Evolutionary conservation across 805 yeast genomes (phyloP).

Genomic region (Candida tibetensis): DNA sequence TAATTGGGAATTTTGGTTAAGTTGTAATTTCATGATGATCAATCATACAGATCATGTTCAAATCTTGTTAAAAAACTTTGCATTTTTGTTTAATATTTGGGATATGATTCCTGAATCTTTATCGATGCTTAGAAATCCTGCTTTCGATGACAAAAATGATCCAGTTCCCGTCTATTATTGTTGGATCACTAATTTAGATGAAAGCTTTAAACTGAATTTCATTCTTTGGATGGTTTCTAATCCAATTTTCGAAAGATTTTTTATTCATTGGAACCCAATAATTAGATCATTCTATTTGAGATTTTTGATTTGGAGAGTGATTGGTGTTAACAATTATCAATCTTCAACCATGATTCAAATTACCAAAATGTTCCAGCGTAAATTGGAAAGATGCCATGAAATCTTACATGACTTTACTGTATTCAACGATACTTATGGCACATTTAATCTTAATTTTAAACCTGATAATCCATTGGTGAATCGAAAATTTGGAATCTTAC

Average conservation of each 20-base stretch:
- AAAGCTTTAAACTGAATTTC: constrained; percentile 48
- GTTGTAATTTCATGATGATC: constrained; percentile 57
- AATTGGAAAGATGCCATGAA: constrained; percentile 27
- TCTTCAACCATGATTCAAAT: constrained; percentile 30
- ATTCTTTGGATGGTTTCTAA: constrained; percentile 53
- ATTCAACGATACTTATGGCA: constrained; percentile 16
- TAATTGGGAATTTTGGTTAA: constrained; percentile 79
- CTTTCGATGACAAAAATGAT: constrained; percentile 5
- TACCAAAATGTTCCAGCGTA: constrained; percentile 28
- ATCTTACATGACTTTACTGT: constrained; percentile 26
- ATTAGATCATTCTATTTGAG: constrained; percentile 68
- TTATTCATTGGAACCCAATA: constrained; percentile 79
- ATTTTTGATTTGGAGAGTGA: constrained; percentile 64
- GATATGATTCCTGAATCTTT: constrained; percentile 52
- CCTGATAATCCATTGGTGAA: constrained; percentile 46
- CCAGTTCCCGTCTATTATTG: constrained; percentile 9
- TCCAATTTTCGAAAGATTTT: constrained; percentile 51
- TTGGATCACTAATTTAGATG: constrained; percentile 42
- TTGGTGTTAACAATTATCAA: constrained; percentile 41
- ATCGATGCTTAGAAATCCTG: constrained; percentile 9
- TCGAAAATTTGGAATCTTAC: constrained; percentile 46
- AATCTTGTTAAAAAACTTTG: constrained; percentile 58
- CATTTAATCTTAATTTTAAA: constrained; percentile 19
- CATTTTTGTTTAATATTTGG: constrained; percentile 74
- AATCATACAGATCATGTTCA: constrained; percentile 56